A percentile compares a stretch with the other conserved stretches of the same genome.
These are phyloP conservation scores for Glycine latifolia DNA, from an alignment of 306 rosid genomes.

Conservation along the genomic window DNA sequence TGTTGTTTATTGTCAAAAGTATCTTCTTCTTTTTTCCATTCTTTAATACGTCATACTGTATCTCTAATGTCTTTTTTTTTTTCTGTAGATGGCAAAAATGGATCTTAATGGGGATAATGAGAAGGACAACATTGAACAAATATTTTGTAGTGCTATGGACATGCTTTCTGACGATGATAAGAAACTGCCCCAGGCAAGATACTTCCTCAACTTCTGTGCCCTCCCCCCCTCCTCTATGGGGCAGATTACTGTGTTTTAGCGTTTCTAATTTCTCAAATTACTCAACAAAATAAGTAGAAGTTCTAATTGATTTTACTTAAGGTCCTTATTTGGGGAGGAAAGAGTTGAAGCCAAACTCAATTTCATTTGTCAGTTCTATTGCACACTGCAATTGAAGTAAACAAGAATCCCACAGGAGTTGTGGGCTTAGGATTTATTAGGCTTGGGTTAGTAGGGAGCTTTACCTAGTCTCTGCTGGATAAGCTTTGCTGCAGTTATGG, in stretches of 20 bases:
- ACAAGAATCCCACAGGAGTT: no score
- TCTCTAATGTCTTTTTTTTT: conserved; percentile 24
- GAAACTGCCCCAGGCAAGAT: conserved; percentile 94
- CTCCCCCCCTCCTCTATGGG: neutral
- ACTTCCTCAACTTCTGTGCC: conserved; percentile 4
- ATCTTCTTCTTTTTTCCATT: neutral
- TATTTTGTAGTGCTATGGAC: conserved; percentile 98
- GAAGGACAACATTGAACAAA: conserved; percentile 76
- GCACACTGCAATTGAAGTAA: neutral
- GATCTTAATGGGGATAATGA: conserved; percentile 90
- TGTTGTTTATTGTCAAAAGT: conserved; percentile 13
- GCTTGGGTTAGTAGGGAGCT: no score
- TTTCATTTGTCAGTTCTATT: conserved; percentile 18
- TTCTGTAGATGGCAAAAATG: conserved; percentile 87
- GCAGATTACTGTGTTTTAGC: neutral
- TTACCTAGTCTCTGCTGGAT: no score
- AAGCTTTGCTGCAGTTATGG: no score
- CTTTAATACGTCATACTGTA: neutral
- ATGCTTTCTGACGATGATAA: conserved; percentile 98
- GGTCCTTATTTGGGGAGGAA: conserved; percentile 24
- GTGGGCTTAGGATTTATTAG: no score
- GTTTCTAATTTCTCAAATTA: conserved; percentile 1
- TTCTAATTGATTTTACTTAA: conserved; percentile 28
- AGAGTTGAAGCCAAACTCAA: neutral
- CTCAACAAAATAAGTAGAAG: conserved; percentile 31